A percentile compares a stretch with the other conserved stretches of the same genome.
Evolutionary conservation across 768 basidiomycete species (phyloP).

Genomic region (Daedaleopsis nitida): DNA sequence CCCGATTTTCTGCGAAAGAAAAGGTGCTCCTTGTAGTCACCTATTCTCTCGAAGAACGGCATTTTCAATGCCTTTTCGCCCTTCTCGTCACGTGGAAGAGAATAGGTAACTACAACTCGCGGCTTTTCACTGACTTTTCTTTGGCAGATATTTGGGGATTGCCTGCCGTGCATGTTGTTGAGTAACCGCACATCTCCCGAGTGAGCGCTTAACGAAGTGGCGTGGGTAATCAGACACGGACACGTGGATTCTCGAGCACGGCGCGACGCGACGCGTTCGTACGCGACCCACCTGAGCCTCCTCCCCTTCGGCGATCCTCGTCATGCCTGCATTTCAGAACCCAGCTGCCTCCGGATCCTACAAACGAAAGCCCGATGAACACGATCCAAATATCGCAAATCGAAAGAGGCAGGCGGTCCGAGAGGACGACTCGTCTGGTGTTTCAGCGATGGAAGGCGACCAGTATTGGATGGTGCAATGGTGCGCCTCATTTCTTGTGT

Average conservation of each 20-base stretch:
- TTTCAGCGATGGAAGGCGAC: slow-evolving; percentile 18
- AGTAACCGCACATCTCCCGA: not conserved
- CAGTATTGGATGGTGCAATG: slow-evolving; percentile 83
- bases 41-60: too few relatives aligned
- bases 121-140: too few relatives aligned
- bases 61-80: too few relatives aligned
- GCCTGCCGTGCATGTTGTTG: too few relatives aligned
- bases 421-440: slow-evolving; percentile 7
- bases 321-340: slow-evolving; percentile 23
- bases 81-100: too few relatives aligned
- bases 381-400: slow-evolving; percentile 16
- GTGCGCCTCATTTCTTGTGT: slow-evolving; percentile 35
- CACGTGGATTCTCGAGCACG: slow-evolving; percentile 16
- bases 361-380: slow-evolving; percentile 27
- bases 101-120: too few relatives aligned
- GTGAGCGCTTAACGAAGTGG: not conserved
- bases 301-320: not conserved
- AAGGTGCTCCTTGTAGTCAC: too few relatives aligned
- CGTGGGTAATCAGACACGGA: slow-evolving; percentile 7
- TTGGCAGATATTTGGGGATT: too few relatives aligned
- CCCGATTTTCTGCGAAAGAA: too few relatives aligned
- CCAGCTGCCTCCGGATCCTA: not conserved
- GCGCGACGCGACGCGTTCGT: slow-evolving; percentile 18
- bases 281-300: not conserved
- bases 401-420: slow-evolving; percentile 27